Conservation (phyloP, 2,329 filamentous ascomycete species). For the Zymoseptoria passerinii region DNA sequence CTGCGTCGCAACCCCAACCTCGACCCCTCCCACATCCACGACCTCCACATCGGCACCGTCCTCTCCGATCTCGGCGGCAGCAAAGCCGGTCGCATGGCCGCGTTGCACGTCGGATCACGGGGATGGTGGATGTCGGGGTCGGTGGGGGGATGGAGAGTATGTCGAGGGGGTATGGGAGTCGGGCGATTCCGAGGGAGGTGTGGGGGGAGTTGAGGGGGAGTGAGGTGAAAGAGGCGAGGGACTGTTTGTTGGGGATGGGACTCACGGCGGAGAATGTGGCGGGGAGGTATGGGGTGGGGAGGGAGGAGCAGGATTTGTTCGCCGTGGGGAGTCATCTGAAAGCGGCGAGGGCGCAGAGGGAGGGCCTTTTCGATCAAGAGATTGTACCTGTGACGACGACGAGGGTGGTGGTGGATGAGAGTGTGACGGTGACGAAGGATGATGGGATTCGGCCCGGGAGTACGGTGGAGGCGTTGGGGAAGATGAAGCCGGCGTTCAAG, state of each 20-base stretch:
- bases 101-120: constrained; percentile 78
- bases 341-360: constrained; percentile 60
- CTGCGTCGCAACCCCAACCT: constrained; percentile 65
- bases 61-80: constrained; percentile 83
- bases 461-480: constrained; percentile 60
- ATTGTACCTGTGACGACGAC: constrained; percentile 71
- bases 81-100: constrained; percentile 85
- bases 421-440: constrained; percentile 63
- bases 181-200: constrained; percentile 73
- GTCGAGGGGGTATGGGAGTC: constrained; percentile 78
- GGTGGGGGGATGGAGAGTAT: constrained; percentile 94
- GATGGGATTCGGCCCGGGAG: constrained; percentile 71
- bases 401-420: constrained; percentile 55
- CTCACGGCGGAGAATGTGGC: constrained; percentile 86
- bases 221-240: constrained; percentile 58
- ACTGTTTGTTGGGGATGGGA: constrained; percentile 94
- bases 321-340: constrained; percentile 66
- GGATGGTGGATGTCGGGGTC: constrained; percentile 64
- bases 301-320: constrained; percentile 75
- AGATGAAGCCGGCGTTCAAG: constrained; percentile 80
- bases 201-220: constrained; percentile 66
- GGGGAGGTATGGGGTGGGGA: constrained; percentile 60
- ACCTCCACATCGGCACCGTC: constrained; percentile 80
- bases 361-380: constrained; percentile 66
- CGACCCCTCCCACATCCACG: constrained; percentile 61